Evolutionary conservation across 495 filamentous ascomycete species (phyloP).

Genomic region (Aspergillus egyptiacus): DNA sequence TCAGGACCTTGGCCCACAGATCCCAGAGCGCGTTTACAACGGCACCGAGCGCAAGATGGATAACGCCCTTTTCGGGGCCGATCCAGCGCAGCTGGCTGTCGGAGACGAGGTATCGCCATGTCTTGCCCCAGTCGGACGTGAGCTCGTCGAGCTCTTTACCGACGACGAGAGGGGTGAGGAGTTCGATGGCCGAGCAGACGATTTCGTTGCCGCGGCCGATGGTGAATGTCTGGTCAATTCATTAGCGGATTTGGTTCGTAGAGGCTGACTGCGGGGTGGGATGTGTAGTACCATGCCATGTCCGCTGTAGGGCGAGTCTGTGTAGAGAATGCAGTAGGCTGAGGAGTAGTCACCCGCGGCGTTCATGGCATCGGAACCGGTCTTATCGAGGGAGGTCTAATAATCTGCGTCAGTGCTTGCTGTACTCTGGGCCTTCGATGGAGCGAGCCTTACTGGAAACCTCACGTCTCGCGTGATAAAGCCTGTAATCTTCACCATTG

Average conservation of each 20-base stretch:
- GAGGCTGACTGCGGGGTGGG: neutral
- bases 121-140: conserved; percentile 76
- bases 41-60: conserved; percentile 84
- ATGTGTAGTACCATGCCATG: conserved; percentile 73
- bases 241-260: conserved; percentile 5
- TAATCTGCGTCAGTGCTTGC: neutral
- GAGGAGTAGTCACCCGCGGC: conserved; percentile 88
- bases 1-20: conserved; percentile 80
- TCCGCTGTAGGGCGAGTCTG: conserved; percentile 64
- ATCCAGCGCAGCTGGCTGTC: conserved; percentile 93
- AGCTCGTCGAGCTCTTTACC: conserved; percentile 69
- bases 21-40: conserved; percentile 95
- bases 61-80: conserved; percentile 91
- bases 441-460: conserved; percentile 58
- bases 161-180: conserved; percentile 66
- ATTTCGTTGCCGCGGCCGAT: conserved; percentile 95
- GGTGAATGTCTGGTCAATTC: conserved; percentile 68
- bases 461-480: conserved; percentile 79
- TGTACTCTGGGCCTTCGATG: neutral
- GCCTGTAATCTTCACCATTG: conserved; percentile 73
- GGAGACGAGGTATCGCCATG: conserved; percentile 85
- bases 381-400: conserved; percentile 87
- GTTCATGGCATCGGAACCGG: conserved; percentile 96
- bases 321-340: conserved; percentile 87
- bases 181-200: conserved; percentile 76